phyloP scores from a whole-genome alignment of 805 yeast genomes.

The Blastobotrys peoriensis region DNA sequence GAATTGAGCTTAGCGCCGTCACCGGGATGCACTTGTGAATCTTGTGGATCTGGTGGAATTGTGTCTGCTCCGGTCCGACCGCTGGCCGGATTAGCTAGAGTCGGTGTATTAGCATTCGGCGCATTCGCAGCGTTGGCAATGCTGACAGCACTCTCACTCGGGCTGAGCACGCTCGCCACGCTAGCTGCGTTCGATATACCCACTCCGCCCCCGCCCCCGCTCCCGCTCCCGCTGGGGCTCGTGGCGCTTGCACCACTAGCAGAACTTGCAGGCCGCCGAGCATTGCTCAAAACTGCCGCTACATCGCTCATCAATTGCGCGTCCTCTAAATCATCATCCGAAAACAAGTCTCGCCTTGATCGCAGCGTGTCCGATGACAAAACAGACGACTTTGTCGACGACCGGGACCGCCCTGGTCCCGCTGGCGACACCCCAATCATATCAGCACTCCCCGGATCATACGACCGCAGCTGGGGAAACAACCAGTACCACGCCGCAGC shows the following conservation, averaged over 20 bases:
- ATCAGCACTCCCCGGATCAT: constrained; percentile 22
- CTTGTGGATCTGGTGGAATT: no score
- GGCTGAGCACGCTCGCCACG: no score
- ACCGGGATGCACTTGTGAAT: no score
- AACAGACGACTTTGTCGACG: constrained; percentile 20
- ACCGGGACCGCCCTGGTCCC: constrained; percentile 11
- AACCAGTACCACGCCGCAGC: neutral
- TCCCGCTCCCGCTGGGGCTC: neutral
- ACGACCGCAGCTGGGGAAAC: constrained; percentile 4
- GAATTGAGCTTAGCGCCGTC: no score
- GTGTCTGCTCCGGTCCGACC: no score
- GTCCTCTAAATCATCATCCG: constrained; percentile 21
- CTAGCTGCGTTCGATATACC: no score
- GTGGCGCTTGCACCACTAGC: neutral
- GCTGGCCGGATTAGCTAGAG: no score
- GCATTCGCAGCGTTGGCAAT: no score
- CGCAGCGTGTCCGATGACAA: constrained; percentile 20
- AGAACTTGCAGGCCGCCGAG: no score
- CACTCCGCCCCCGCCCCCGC: neutral
- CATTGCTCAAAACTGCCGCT: neutral
- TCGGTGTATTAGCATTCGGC: no score
- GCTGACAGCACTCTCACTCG: no score
- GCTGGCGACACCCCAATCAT: constrained; percentile 12
- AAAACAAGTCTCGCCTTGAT: constrained; percentile 20
- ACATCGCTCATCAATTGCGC: constrained; percentile 22